Percentiles rank a stretch among this genome's conserved stretches.
These are phyloP conservation scores for Pyronema omphalodes DNA, from an alignment of 495 filamentous ascomycete genomes.

Conservation along the genomic window DNA sequence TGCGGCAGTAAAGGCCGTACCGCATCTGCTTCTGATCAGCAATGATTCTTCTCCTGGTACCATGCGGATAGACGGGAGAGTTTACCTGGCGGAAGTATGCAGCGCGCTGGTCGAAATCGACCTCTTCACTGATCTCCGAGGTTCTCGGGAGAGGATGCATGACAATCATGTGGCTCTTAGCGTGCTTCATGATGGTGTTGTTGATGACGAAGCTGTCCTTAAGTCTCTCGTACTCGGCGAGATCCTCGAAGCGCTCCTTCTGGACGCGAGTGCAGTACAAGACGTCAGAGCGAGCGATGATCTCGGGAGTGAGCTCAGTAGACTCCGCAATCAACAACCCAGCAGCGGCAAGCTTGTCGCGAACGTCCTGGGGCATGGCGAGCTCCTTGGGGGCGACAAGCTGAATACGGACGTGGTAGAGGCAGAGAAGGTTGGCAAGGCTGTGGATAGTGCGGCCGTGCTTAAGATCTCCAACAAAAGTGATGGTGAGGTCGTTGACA, in stretches of 20 bases:
- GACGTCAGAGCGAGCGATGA: slow-evolving; percentile 67
- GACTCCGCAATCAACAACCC: slow-evolving; percentile 59
- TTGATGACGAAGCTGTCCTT: slow-evolving; percentile 77
- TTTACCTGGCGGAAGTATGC: slow-evolving; percentile 98
- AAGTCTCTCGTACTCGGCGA: slow-evolving; percentile 61
- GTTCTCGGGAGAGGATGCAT: slow-evolving; percentile 93
- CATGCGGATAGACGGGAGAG: slow-evolving; percentile 14
- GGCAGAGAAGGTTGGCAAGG: slow-evolving; percentile 73
- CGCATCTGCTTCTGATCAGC: slow-evolving; percentile 49
- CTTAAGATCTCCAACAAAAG: slow-evolving; percentile 79
- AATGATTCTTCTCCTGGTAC: not conserved
- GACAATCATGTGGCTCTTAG: slow-evolving; percentile 79
- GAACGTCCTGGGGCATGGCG: slow-evolving; percentile 55
- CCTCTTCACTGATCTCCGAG: slow-evolving; percentile 79
- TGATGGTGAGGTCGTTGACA: slow-evolving; percentile 83
- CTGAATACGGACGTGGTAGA: slow-evolving; percentile 87
- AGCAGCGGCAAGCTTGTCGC: slow-evolving; percentile 45
- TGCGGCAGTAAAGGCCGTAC: slow-evolving; percentile 92
- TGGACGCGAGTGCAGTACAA: slow-evolving; percentile 93
- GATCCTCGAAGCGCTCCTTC: slow-evolving; percentile 76
- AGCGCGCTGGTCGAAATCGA: slow-evolving; percentile 90
- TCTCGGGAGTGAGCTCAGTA: slow-evolving; percentile 62
- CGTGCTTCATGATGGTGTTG: slow-evolving; percentile 74
- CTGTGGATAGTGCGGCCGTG: slow-evolving; percentile 93
- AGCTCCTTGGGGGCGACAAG: slow-evolving; percentile 69